Evolutionary conservation across 2,329 filamentous ascomycete genomes (phyloP).

Genomic region (Colletotrichum noveboracense): DNA sequence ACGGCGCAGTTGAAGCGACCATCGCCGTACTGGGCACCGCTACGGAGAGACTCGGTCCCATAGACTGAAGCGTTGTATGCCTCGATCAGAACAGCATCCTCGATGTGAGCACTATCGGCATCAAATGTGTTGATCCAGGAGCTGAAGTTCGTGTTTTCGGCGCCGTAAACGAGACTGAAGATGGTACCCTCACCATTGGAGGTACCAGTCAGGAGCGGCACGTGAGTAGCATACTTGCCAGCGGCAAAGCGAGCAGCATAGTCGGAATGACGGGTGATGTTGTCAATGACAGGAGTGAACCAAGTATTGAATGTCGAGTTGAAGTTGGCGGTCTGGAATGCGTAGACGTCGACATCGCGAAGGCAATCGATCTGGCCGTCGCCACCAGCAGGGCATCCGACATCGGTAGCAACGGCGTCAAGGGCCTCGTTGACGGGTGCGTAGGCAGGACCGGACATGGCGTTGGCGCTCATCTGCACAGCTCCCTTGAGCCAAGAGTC

Average conservation of each 20-base stretch:
- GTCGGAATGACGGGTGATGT: conserved; percentile 36
- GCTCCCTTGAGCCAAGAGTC: conserved; percentile 40
- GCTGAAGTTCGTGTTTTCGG: conserved; percentile 33
- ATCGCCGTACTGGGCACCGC: conserved; percentile 48
- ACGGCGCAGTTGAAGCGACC: conserved; percentile 50
- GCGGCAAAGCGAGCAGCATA: conserved; percentile 30
- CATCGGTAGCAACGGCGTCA: conserved; percentile 39
- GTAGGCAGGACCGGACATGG: conserved; percentile 42
- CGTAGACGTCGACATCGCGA: conserved; percentile 32
- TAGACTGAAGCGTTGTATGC: conserved; percentile 41
- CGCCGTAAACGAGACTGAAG: conserved; percentile 38
- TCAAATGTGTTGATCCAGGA: conserved; percentile 39
- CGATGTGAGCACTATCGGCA: conserved; percentile 42
- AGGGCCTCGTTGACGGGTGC: conserved; percentile 40
- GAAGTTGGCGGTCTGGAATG: conserved; percentile 34
- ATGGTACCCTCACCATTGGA: conserved; percentile 41
- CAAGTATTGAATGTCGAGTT: conserved; percentile 43
- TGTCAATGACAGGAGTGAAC: conserved; percentile 44
- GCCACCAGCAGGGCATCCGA: conserved; percentile 35
- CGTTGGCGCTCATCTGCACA: conserved; percentile 47
- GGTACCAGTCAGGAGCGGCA: conserved; percentile 40
- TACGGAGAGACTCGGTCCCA: conserved; percentile 40
- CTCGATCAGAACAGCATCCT: conserved; percentile 33
- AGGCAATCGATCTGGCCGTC: conserved; percentile 41
- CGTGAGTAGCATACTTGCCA: conserved; percentile 35